Base-by-base conservation (phyloP, 2,329 filamentous ascomycete genomes). In the Fonsecaea multimorphosa region DNA sequence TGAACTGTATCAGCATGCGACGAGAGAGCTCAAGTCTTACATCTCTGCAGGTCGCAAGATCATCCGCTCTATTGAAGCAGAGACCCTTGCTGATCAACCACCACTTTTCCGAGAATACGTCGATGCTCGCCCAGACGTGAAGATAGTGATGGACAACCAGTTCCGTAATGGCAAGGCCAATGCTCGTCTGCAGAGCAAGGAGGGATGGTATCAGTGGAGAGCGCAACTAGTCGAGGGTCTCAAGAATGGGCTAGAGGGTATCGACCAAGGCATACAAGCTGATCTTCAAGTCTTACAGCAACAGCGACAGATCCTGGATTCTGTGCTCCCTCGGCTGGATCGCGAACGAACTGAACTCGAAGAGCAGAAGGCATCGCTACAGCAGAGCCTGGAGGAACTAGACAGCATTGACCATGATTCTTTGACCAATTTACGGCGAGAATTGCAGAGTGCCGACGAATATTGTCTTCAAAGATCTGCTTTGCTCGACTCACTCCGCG, bases 141-240 rank as follows among this genome's bases (percentile, higher is more conserved):
- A 91, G 74, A 80, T 87, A 2, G 84, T 96, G 59, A 96, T 99
- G 89, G 94, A 99, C 79, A 95, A 91, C 70, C 93, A 98, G 75
- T 95, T 99, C 83, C 95, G 96, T 78, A 97, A 98, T 74, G 91
- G 97, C 78, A 98, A 97, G 81, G 93, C 92, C 0, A 91, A 96
- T 76, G 92, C 94, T 16, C 87, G 95, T 29, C 84, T 97, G 14
- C 83, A 93, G 58, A 97, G 94, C 80, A 97, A 97, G 76, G 92
- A 92, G 64, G 93, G 95, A 82, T 99, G 95, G 95, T 99, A 99
- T 76, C 91, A 94, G 74, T 99, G 95, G 95, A 89, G 95, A 46
- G 94, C 91, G 84, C 94, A 95, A 73, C 85, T 98, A 27, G 88
- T 91, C 32, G 85, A 93, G 63, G 91, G 92, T 19, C 84, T 99